Evolutionary conservation across 2,329 filamentous ascomycete genomes (phyloP), one percentile per base, ranked within the genome.

Genomic region (Microcera coccophila): DNA sequence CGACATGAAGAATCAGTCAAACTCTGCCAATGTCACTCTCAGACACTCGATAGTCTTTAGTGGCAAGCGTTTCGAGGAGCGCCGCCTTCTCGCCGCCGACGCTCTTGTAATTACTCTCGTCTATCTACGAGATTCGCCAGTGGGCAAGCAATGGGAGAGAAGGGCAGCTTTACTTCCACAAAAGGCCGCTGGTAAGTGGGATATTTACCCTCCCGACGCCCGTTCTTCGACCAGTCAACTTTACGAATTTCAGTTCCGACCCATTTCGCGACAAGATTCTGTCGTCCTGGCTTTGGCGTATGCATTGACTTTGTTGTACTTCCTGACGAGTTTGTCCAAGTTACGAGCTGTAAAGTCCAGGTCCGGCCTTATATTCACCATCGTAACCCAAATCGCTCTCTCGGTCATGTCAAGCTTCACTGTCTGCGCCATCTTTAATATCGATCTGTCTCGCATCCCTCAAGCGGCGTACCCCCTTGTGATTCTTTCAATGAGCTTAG

Each of bases 401-500:
- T 87, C 85, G 14, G 82, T 90, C 55, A 74, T 87, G 65, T 87
- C 85, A 4, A 90, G 85, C 62, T 87, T 91, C 57, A 89, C 86
- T 1, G 73, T 91, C 28, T 90, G 87, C 58, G 85, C 85, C 24
- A 74, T 89, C 35, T 75, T 89, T 49, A 83, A 84, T 48, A 78
- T 90, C 55, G 84, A 90, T 56, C 68, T 91, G 14, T 86, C 84
- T 9, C 81, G 79, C 50, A 84, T 91, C 38, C 87, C 87, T 3
- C 75, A 82, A 47, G 83, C 83, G 39, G 81, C 81, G 26, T 91
- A 90, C 59, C 87, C 87, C 0, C 75, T 88, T 9, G 84, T 88
- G n/a, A 78, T 90, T 8, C 73, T 90, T 29, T 78, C 82, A 29
- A 83, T 89, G 67, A 88, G 87, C 38, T 68, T 90, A 22, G 86